Conservation (phyloP, 1,139 yeast species). For the Suhomyces kunorum region DNA sequence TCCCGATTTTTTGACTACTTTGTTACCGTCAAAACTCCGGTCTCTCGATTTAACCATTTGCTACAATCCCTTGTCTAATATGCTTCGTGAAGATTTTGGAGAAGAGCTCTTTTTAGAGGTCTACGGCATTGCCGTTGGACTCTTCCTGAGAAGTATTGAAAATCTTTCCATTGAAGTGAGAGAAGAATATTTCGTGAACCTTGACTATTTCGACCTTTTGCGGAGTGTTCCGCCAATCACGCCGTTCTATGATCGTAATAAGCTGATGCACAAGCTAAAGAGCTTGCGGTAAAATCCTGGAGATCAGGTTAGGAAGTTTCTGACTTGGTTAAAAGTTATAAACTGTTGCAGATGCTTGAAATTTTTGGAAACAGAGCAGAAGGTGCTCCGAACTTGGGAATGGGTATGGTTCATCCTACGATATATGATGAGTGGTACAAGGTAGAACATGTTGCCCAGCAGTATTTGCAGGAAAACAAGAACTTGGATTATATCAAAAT, state of each 20-base stretch:
- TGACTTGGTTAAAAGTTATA: slow-evolving; percentile 27
- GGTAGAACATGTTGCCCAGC: slow-evolving; percentile 54
- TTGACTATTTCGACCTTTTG: slow-evolving; percentile 10
- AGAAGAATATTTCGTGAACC: slow-evolving; percentile 25
- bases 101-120: slow-evolving; percentile 23
- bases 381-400: slow-evolving; percentile 57
- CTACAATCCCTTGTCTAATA: slow-evolving; percentile 38
- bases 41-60: slow-evolving; percentile 48
- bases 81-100: slow-evolving; percentile 17
- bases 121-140: slow-evolving; percentile 34
- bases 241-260: slow-evolving; percentile 10
- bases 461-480: slow-evolving; percentile 30
- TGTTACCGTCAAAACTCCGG: slow-evolving; percentile 18
- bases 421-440: slow-evolving; percentile 59
- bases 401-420: slow-evolving; percentile 55
- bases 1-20: slow-evolving; percentile 34
- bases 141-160: slow-evolving; percentile 22
- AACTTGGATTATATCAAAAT: slow-evolving; percentile 47
- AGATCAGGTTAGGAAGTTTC: slow-evolving; percentile 29
- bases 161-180: slow-evolving; percentile 47
- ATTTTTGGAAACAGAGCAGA: slow-evolving; percentile 54
- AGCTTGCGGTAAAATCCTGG: slow-evolving; percentile 46
- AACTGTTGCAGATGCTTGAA: slow-evolving; percentile 39
- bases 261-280: slow-evolving; percentile 23
- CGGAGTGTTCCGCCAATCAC: slow-evolving; percentile 14